Percentiles rank a stretch among this genome's conserved stretches.
Evolutionary conservation across 768 basidiomycete genomes (phyloP).

Genomic region (Glaciozyma martinii): DNA sequence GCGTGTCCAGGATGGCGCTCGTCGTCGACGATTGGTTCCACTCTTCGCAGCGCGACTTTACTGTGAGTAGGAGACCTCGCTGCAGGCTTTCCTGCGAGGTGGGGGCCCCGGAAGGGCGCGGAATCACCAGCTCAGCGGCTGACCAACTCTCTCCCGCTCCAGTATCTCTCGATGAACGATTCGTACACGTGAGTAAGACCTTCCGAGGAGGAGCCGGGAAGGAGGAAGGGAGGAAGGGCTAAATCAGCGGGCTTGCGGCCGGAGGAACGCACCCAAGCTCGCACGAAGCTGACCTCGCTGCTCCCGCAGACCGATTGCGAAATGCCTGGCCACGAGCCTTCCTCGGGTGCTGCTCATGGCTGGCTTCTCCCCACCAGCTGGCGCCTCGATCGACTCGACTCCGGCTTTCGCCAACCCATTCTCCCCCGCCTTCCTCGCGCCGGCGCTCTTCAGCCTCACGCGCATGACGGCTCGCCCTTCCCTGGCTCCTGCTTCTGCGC

Average conservation of each 20-base stretch:
- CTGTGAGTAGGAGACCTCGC: neutral
- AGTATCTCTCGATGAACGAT: constrained; percentile 19
- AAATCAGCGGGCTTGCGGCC: no score
- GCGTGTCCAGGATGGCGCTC: neutral
- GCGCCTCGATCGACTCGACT: neutral
- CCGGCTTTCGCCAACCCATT: neutral
- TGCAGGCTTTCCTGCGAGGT: constrained; percentile 14
- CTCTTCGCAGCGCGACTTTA: constrained; percentile 20
- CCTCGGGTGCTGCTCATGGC: constrained; percentile 18
- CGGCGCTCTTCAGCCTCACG: constrained; percentile 4
- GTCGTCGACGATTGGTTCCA: constrained; percentile 27
- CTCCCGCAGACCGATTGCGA: constrained; percentile 14
- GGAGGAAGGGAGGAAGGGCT: no score
- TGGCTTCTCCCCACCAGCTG: neutral
- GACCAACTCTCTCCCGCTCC: no score
- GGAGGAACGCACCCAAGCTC: neutral
- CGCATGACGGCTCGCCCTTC: neutral
- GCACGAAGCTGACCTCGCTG: neutral
- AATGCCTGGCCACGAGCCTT: constrained; percentile 11
- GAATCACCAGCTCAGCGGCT: neutral
- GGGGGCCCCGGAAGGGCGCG: neutral
- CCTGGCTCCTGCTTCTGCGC: neutral
- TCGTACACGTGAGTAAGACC: constrained; percentile 5
- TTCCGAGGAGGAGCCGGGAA: no score
- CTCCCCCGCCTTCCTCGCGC: neutral